Conservation (phyloP, 331 rosid genomes). For the Pyrus hybrid region DNA sequence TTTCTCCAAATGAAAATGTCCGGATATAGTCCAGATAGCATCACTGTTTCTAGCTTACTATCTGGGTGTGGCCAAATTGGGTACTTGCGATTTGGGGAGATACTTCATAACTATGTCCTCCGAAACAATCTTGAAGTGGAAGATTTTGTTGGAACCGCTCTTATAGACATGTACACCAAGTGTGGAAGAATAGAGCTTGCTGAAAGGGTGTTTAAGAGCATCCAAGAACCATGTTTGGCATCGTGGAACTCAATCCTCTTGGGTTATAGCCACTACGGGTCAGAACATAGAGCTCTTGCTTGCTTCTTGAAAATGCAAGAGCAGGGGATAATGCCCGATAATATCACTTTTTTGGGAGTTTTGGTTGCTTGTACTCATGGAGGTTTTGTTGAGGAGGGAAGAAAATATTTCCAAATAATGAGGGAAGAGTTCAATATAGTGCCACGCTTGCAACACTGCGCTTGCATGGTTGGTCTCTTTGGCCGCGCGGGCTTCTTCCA, state of each 20-base stretch:
- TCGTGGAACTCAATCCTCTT: conserved; percentile 80
- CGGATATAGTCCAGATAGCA: conserved; percentile 51
- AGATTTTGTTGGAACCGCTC: conserved; percentile 62
- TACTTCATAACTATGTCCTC: conserved; percentile 42
- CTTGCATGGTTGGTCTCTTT: conserved; percentile 59
- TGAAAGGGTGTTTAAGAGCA: conserved; percentile 48
- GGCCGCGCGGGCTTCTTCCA: conserved; percentile 58
- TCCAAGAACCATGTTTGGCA: conserved; percentile 62
- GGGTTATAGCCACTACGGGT: conserved; percentile 62
- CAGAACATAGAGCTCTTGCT: conserved; percentile 48
- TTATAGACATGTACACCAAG: conserved; percentile 75
- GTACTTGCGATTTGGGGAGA: conserved; percentile 47
- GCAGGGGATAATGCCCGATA: conserved; percentile 55
- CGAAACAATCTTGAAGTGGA: conserved; percentile 51
- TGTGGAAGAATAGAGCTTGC: conserved; percentile 72
- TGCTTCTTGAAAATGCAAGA: conserved; percentile 47
- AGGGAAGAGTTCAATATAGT: conserved; percentile 32
- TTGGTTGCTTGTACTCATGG: conserved; percentile 67
- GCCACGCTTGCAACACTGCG: conserved; percentile 67
- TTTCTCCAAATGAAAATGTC: conserved; percentile 48
- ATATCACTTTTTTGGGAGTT: conserved; percentile 63
- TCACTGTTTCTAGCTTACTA: conserved; percentile 59
- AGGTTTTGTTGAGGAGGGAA: conserved; percentile 55
- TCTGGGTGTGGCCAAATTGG: conserved; percentile 77
- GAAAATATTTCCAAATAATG: conserved; percentile 39